Conservation (phyloP, 371 early-diverging fungal genomes). For the Batkoa obscura region DNA sequence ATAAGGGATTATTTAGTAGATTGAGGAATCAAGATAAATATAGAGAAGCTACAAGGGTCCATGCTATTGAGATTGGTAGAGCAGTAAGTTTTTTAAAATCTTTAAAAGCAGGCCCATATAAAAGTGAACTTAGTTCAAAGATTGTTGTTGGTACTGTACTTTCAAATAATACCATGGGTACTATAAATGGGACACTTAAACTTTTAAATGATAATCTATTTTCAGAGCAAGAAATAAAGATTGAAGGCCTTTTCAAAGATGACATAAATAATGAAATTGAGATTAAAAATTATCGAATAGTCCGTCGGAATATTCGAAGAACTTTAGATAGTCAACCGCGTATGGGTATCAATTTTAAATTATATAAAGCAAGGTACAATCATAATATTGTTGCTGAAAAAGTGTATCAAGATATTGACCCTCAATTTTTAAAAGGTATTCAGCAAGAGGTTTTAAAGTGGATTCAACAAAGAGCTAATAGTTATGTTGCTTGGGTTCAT, state of each 20-base stretch:
- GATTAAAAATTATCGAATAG: background rate
- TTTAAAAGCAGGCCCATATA: too few species aligned
- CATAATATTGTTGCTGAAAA: constrained; percentile 1
- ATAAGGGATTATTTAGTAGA: constrained; percentile 3
- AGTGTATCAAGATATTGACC: constrained; percentile 4
- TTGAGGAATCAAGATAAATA: constrained; percentile 2
- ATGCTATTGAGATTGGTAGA: background rate
- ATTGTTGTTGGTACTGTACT: background rate
- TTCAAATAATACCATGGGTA: background rate
- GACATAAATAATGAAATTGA: background rate
- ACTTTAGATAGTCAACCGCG: background rate
- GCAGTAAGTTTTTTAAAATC: background rate
- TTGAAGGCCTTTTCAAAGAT: too few species aligned
- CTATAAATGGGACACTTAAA: constrained; percentile 2
- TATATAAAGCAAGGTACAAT: constrained; percentile 4
- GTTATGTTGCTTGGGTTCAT: background rate
- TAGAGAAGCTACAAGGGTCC: background rate
- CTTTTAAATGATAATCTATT: background rate
- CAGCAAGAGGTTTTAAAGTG: constrained; percentile 1
- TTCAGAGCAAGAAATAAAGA: background rate
- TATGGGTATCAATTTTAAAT: background rate
- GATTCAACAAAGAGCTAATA: background rate
- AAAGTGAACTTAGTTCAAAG: background rate
- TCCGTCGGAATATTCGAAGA: background rate
- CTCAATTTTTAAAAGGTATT: background rate